Conservation (phyloP, 2,329 filamentous ascomycete genomes). For the Colletotrichum sansevieriae region DNA sequence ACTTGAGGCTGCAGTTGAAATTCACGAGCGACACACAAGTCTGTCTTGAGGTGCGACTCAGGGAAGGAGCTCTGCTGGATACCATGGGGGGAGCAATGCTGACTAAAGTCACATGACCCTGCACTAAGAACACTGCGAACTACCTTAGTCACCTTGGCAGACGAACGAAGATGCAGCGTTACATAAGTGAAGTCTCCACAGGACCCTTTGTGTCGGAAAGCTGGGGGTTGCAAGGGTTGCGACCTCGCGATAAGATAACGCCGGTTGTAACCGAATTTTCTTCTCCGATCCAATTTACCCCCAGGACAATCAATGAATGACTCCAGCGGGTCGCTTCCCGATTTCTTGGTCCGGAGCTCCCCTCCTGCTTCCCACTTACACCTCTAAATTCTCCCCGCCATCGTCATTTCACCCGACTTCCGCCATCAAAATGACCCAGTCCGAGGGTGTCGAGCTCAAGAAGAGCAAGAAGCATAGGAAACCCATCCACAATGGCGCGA, state of each 20-base stretch:
- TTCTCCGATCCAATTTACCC: constrained; percentile 31
- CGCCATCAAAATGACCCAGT: constrained; percentile 47
- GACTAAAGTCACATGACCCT: constrained; percentile 17
- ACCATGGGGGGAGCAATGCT: neutral
- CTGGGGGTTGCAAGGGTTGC: constrained; percentile 11
- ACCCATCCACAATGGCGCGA: constrained; percentile 47
- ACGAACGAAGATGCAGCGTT: constrained; percentile 6
- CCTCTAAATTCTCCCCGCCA: constrained; percentile 42
- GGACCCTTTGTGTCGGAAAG: constrained; percentile 20
- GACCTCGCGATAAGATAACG: constrained; percentile 38
- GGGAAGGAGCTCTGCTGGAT: neutral
- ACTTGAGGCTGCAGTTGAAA: neutral
- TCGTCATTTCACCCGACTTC: neutral
- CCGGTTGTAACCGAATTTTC: constrained; percentile 38
- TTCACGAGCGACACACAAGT: neutral
- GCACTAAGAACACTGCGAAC: no score
- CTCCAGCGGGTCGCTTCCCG: constrained; percentile 28
- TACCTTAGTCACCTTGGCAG: neutral
- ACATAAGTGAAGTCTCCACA: neutral
- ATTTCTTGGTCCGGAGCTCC: constrained; percentile 15
- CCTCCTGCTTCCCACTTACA: constrained; percentile 27
- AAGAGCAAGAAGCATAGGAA: constrained; percentile 51
- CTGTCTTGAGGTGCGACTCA: neutral
- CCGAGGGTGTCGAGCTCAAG: constrained; percentile 46
- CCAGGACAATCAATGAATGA: constrained; percentile 2